Evolutionary conservation across 2,329 filamentous ascomycete species (phyloP).

Genomic region (Pseudogymnoascus sp.): DNA sequence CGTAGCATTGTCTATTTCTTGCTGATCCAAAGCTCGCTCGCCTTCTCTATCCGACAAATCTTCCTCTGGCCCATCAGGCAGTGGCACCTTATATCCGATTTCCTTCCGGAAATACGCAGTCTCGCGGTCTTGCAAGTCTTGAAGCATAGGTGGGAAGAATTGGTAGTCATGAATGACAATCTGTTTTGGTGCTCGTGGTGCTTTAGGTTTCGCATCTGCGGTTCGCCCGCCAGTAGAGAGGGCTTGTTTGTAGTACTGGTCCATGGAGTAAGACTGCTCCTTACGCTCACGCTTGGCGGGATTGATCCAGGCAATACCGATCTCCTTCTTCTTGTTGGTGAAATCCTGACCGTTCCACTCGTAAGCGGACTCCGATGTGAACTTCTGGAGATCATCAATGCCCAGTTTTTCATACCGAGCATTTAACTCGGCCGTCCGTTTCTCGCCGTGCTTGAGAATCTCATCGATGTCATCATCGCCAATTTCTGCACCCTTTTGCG

Average conservation of each 20-base stretch:
- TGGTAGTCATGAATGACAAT: slow-evolving; percentile 91
- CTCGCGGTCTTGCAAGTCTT: slow-evolving; percentile 89
- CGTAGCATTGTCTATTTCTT: slow-evolving; percentile 86
- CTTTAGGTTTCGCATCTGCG: slow-evolving; percentile 84
- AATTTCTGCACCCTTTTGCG: slow-evolving; percentile 53
- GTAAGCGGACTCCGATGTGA: slow-evolving; percentile 93
- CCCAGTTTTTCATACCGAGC: slow-evolving; percentile 94
- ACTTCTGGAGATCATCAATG: slow-evolving; percentile 94
- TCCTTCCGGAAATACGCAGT: slow-evolving; percentile 94
- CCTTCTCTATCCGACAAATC: slow-evolving; percentile 77
- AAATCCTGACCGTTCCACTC: slow-evolving; percentile 99
- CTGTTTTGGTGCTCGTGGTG: slow-evolving; percentile 91
- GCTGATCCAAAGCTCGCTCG: slow-evolving; percentile 78
- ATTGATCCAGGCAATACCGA: slow-evolving; percentile 94
- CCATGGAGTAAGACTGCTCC: slow-evolving; percentile 95
- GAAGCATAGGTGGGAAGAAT: slow-evolving; percentile 79
- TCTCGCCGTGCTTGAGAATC: slow-evolving; percentile 78
- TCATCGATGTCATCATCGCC: slow-evolving; percentile 84
- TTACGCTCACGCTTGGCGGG: slow-evolving; percentile 97
- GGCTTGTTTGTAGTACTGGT: slow-evolving; percentile 94
- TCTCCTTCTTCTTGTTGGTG: slow-evolving; percentile 81
- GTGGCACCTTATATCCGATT: slow-evolving; percentile 86
- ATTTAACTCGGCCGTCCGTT: slow-evolving; percentile 81
- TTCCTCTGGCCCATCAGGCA: slow-evolving; percentile 85
- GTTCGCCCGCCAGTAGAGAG: slow-evolving; percentile 70